Base-by-base conservation (phyloP, 2,329 filamentous ascomycete species). In the Setomelanomma holmii region DNA sequence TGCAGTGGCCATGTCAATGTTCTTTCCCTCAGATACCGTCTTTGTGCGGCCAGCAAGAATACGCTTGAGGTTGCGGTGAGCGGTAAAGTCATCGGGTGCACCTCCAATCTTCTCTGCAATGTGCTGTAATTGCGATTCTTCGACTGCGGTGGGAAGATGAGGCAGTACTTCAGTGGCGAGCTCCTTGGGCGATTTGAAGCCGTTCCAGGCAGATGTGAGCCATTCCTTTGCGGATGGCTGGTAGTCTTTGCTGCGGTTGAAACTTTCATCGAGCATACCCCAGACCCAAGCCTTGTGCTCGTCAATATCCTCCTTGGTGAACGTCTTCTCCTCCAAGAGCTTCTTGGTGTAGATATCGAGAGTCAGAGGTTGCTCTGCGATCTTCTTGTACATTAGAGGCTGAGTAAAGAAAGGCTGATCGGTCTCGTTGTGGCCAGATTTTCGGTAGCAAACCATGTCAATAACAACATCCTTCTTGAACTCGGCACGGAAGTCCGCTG, bases 261-360 rank as follows among this genome's bases (percentile, higher is more conserved):
- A 99, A 80, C 92, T 97, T 77, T 98, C 93, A 72, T 96, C 93
- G 51, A 99, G 84, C 93, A 98, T 98, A 57, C 90, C 90, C 95
- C 93, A 99, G 54, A 98, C 95, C 95, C 95, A 99, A 76, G 96
- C 90, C 84, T 96, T 96, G 84, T 99, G 95, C 83, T 99, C 95
- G 53, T 99, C 93, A 55, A 99, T 89, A 73, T 99, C 95, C 69
- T 95, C 93, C 80, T 96, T 93, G 64, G 91, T 96, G 80, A 99
- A 99, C 47, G 90, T 96, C 67, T 93, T 91, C 71, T 97, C 93
- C 58, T 91, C 83, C 38, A 97, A 82, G 47, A 99, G 87, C 82
- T 96, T 90, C 71, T 96, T 86, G 64, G 95, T 86, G 75, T 99
- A 99, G 69, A 91, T 90, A 73, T 96, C 89, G 53, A 99, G 87